A percentile compares a stretch with the other conserved stretches of the same genome.
These are phyloP conservation scores for Isochrysis galbana DNA, from an alignment of 78 protist genomes.

Conservation along the genomic window DNA sequence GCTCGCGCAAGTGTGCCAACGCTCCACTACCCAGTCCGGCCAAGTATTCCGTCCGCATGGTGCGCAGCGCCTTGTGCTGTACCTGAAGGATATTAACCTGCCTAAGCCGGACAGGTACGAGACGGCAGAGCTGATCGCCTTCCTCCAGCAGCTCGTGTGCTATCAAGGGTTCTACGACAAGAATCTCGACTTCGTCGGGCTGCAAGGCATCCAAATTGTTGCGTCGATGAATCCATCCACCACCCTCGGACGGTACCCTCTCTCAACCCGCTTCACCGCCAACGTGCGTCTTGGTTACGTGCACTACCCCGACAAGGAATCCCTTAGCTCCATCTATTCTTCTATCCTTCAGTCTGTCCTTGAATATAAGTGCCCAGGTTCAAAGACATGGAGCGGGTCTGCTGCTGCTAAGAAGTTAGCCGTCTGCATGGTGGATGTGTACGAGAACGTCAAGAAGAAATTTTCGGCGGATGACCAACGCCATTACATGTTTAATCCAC, in stretches of 20 bases:
- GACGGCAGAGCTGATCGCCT: conserved; percentile 70
- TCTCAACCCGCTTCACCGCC: conserved; percentile 75
- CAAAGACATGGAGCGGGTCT: background rate
- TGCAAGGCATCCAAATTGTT: conserved; percentile 71
- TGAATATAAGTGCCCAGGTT: background rate
- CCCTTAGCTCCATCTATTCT: conserved; percentile 54
- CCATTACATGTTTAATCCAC: conserved; percentile 84
- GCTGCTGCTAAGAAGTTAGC: conserved; percentile 45
- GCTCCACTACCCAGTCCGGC: conserved; percentile 44
- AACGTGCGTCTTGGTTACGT: conserved; percentile 45
- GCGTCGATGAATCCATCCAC: conserved; percentile 75
- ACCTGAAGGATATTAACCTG: conserved; percentile 80
- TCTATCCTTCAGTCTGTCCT: conserved; percentile 27
- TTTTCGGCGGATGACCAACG: conserved; percentile 65
- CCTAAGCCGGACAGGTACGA: conserved; percentile 87
- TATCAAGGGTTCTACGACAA: conserved; percentile 81
- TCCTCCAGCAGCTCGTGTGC: conserved; percentile 82
- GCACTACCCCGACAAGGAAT: conserved; percentile 59
- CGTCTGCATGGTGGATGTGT: conserved; percentile 60
- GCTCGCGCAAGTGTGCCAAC: conserved; percentile 59
- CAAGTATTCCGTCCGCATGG: conserved; percentile 78
- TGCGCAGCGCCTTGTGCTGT: conserved; percentile 62
- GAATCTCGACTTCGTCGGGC: conserved; percentile 69
- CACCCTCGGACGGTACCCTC: conserved; percentile 70
- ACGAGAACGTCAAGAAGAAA: conserved; percentile 37